phyloP scores from a whole-genome alignment of 768 basidiomycete species.

The Galerina marginata region DNA sequence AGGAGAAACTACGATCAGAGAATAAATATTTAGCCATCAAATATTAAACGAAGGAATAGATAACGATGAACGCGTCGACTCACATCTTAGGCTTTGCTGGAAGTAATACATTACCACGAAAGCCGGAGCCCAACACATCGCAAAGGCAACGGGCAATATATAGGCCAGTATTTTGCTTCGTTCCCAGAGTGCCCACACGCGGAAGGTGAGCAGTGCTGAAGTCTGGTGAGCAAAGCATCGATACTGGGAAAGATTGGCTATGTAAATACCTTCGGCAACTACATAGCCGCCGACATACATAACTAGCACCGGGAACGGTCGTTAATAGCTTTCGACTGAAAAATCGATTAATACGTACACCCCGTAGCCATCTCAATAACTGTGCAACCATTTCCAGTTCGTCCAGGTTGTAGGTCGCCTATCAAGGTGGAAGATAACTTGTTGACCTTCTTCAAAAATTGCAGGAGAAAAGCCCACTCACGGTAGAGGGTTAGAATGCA shows the following conservation, averaged over 20 bases:
- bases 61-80: not conserved
- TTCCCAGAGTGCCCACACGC: constrained; percentile 7
- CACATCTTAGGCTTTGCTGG: not conserved
- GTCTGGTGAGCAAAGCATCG: not conserved
- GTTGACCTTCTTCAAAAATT: not conserved
- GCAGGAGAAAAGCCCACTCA: not conserved
- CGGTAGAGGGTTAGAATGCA: constrained; percentile 3
- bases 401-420: constrained; percentile 7
- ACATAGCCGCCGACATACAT: constrained; percentile 6
- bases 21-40: not conserved
- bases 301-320: not conserved
- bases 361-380: not conserved
- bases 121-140: constrained; percentile 1
- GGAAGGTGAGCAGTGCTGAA: constrained; percentile 6
- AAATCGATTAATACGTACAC: not conserved
- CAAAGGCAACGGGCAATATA: not conserved
- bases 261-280: not conserved
- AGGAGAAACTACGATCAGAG: not conserved
- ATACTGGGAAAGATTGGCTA: too few relatives aligned
- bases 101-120: not conserved
- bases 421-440: not conserved
- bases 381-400: constrained; percentile 1
- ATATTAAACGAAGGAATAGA: not conserved
- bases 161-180: not conserved
- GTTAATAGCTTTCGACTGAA: not conserved